Base-by-base conservation (phyloP, 345 rosid genomes). In the Tarenaya hassleriana region DNA sequence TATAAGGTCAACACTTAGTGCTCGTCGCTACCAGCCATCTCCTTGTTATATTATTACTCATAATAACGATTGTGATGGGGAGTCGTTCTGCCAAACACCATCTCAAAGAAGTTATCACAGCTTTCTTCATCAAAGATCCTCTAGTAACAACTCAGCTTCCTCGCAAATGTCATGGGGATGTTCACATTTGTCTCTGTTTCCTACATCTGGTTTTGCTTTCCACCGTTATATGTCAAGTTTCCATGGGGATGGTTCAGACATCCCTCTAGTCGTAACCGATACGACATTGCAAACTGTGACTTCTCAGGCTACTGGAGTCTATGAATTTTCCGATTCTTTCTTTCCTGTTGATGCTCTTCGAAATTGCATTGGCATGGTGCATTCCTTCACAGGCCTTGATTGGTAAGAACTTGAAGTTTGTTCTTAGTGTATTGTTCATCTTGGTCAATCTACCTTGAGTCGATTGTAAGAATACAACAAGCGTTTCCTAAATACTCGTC, bases 241-340 rank as follows among this genome's bases (percentile, higher is more conserved):
- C 4, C 64, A 55, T 37, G 79, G 76, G 35, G 69, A 50, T 1
- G 81, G 73, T 6, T 31, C 77, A 0, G 83, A 77, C 0, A 77
- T 74, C 35, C 64, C 81, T 7, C 82, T 74, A 43, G 41, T 71
- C 12, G 54, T 81, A 8, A 52, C 62, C n/a, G n/a, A n/a, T n/a
- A n/a, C 1, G 82, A 54, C 86, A 3, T 50, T 68, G 20, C 78
- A 79, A 41, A 79, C 71, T 40, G 76, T 58, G 37, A 67, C 77
- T 38, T 50, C 81, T 34, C 83, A 76, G 67, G 73, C 66, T 20
- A 74, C 79, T 6, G 75, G 63, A 19, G 57, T 56, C 24, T 81
- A 70, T 61, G 94, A 87, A 67, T 94, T 87, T 56, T 70, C 96
- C 4, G 96, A 81, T 69, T 81, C 83, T 37, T 81, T 68, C 71